Evolutionary conservation across 306 rosid species (phyloP).

Genomic region (Prunus kanzakura): DNA sequence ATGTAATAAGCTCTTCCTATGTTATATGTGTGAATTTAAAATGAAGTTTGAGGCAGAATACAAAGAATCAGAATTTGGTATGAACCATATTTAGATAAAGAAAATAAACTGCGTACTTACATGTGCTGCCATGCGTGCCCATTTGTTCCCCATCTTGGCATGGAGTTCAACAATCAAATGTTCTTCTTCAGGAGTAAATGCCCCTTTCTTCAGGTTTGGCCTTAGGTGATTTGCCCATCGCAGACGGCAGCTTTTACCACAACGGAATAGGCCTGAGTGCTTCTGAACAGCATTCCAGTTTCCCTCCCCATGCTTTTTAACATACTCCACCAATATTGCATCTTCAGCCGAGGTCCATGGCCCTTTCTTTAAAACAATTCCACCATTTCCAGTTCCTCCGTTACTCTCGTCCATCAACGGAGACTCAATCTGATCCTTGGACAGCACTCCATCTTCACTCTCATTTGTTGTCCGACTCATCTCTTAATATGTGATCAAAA

Average conservation of each 20-base stretch:
- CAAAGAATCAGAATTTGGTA: not conserved
- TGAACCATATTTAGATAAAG: slow-evolving; percentile 7
- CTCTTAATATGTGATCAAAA: slow-evolving; percentile 31
- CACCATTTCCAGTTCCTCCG: slow-evolving; percentile 39
- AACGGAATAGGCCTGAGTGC: slow-evolving; percentile 82
- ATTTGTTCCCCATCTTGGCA: slow-evolving; percentile 88
- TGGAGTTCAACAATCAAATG: slow-evolving; percentile 77
- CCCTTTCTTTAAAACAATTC: slow-evolving; percentile 76
- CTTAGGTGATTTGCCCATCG: slow-evolving; percentile 99
- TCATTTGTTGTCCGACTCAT: slow-evolving; percentile 55
- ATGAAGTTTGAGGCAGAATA: not conserved
- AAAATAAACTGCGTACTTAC: slow-evolving; percentile 51
- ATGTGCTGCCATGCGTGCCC: slow-evolving; percentile 95
- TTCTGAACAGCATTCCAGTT: slow-evolving; percentile 99
- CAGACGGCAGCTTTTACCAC: slow-evolving; percentile 96
- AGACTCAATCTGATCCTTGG: slow-evolving; percentile 43
- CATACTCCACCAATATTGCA: slow-evolving; percentile 83
- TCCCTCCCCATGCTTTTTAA: slow-evolving; percentile 90
- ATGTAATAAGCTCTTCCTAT: too few relatives aligned
- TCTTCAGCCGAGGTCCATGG: slow-evolving; percentile 97
- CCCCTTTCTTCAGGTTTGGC: slow-evolving; percentile 94
- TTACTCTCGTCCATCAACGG: slow-evolving; percentile 50
- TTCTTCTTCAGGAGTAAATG: slow-evolving; percentile 83
- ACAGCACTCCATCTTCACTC: slow-evolving; percentile 51
- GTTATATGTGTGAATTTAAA: not conserved